Base-by-base conservation (phyloP, 192 early-diverging fungal species). In the Coemansia sp. region DNA sequence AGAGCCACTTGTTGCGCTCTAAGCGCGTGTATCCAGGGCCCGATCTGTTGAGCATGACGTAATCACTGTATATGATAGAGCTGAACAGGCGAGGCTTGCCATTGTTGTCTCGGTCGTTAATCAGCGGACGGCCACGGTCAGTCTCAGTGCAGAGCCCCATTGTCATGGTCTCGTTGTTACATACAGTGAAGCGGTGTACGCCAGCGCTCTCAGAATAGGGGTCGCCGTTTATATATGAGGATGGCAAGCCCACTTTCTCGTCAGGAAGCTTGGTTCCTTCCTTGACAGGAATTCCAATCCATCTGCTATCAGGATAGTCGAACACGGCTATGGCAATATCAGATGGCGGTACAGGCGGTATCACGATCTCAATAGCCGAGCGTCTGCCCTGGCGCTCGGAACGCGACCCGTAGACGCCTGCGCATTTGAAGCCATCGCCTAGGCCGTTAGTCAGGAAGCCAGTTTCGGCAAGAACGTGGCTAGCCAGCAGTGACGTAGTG, bases 81-180 rank as follows among this genome's bases (percentile, higher is more conserved):
- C 33, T 57, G 48, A 83, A 83, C 16, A 57, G 31, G 42, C 75
- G 74, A 47, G 76, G 72, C 18, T 66, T 66, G 18, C 69, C 72
- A 2, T 66, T 59, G 12, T 65, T 50, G 23, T 80, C 72, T 21
- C 79, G 78, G 20, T 83, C 66, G 61, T 83, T 76, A 35, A 89
- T 73, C 41, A 92, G 75, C 18, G 87, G 86, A 6, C 86, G 72
- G 52, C 87, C 87, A 7, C 74, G 37, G 21, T 88, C 68, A 9
- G 63, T 60, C 6, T 86, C 65, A 0, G 69, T 73, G 61, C 90
- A 91, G 26, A 89, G 59, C 4, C 75, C 70, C 56, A 85, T 80
- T 3, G 70, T 55, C 11, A 89, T 74, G 6, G 89, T 86, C 4
- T 72, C 60, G 50, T 77, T 62, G 67, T 85, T 83, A 57, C 90